Percentiles rank a stretch among this genome's conserved stretches.
These are phyloP conservation scores for Lipomyces lipofer DNA, from an alignment of 805 yeast genomes.

Conservation along the genomic window DNA sequence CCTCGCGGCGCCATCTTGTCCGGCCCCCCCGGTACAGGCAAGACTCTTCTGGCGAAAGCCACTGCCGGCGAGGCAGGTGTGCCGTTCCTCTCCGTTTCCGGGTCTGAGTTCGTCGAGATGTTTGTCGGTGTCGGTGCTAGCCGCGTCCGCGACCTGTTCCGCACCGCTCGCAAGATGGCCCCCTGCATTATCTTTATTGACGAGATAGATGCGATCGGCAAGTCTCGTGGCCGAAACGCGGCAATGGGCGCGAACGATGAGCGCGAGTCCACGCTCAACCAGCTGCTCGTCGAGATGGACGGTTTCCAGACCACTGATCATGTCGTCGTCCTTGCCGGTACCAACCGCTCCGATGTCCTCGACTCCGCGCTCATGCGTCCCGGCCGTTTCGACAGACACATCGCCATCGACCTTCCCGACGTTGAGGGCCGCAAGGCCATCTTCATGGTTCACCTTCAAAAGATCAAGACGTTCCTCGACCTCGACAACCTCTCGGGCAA, in stretches of 20 bases:
- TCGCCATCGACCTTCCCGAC: constrained; percentile 89
- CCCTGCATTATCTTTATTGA: constrained; percentile 97
- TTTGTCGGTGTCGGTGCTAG: constrained; percentile 99
- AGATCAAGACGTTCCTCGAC: constrained; percentile 59
- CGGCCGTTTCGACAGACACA: constrained; percentile 95
- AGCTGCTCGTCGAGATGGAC: constrained; percentile 96
- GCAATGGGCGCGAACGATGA: constrained; percentile 73
- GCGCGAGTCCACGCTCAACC: constrained; percentile 94
- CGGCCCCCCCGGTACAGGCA: constrained; percentile 99
- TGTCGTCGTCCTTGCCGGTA: constrained; percentile 95
- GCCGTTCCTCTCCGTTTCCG: constrained; percentile 92
- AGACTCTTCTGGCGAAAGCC: constrained; percentile 93
- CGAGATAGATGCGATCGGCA: constrained; percentile 99
- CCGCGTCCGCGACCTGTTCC: constrained; percentile 92
- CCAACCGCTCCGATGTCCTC: constrained; percentile 90
- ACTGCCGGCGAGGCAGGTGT: constrained; percentile 99
- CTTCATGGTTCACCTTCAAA: constrained; percentile 78
- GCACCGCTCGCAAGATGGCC: constrained; percentile 88
- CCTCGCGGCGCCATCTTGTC: constrained; percentile 97
- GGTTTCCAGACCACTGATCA: constrained; percentile 91
- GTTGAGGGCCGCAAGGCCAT: constrained; percentile 93
- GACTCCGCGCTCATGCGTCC: constrained; percentile 95
- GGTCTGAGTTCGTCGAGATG: constrained; percentile 98
- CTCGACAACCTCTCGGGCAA: constrained; percentile 71
- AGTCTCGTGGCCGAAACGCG: constrained; percentile 62